Base-by-base conservation (phyloP, 225 moss, liverwort and hornwort genomes). In the Bryoerythrophyllum caledonicum region DNA sequence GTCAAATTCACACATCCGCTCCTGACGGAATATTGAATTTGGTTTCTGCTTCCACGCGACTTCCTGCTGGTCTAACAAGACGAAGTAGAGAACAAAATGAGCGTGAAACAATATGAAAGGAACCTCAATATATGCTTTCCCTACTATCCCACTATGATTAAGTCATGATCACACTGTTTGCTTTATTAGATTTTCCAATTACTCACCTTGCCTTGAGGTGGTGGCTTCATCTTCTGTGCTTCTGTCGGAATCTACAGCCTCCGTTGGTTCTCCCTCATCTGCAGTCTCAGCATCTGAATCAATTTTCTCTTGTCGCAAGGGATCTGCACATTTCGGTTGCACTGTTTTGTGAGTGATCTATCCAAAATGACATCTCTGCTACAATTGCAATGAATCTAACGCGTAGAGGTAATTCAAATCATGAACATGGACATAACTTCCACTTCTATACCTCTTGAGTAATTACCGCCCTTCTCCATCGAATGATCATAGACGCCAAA, bases 211-310 rank as follows among this genome's bases (percentile, higher is more conserved):
- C 83, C 76, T 78, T 59, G 71, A 78, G 43, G 40, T 76, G 71
- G 72, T 73, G 75, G 34, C 83, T 81, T 82, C 89, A 76, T 86
- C 90, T 58, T 89, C 90, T 26, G 89, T 84, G 77, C 79, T 87
- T 27, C 74, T 86, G 38, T 87, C 92, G 30, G 87, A 86, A 82
- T 90, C 84, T 64, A 84, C 70, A 70, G 61, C 70, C 73, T 81
- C 81, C 46, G 81, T 81, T 60, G 76, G 76, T 70, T 81, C 83
- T 60, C 55, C 78, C 66, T 68, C 84, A 65, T 84, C 79, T 7
- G 63, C 77, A 66, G 76, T 79, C 28, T 79, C 84, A 19, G 79
- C 84, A 76, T 78, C 76, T 74, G 79, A 74, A 43, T 79, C 67
- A 34, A 40, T 81, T 68, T 67, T 71, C 59, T 68, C 74, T 41